These are phyloP conservation scores for Phytophthora litchii DNA, from an alignment of 352 stramenopile species.

Conservation along the genomic window DNA sequence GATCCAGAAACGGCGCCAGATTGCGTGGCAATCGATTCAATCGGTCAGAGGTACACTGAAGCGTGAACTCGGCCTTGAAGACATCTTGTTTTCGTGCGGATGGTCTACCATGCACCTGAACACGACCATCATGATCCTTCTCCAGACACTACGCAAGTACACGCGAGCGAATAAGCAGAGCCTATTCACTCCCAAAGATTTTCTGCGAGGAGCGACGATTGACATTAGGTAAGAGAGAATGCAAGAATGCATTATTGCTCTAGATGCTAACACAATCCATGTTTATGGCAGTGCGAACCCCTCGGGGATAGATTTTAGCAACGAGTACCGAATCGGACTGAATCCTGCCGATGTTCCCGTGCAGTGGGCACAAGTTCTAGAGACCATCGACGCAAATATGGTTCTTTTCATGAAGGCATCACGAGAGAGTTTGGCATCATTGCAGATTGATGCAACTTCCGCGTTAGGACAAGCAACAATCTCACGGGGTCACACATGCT, in stretches of 20 bases:
- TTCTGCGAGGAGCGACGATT: conserved; percentile 41
- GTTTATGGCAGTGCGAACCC: conserved; percentile 34
- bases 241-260: background rate
- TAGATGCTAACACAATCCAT: background rate
- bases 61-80: conserved; percentile 56
- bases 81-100: conserved; percentile 56
- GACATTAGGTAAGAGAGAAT: conserved; percentile 45
- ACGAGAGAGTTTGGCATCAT: conserved; percentile 28
- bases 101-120: conserved; percentile 72
- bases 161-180: conserved; percentile 39
- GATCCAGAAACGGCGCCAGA: conserved; percentile 44
- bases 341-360: conserved; percentile 67
- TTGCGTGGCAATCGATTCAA: conserved; percentile 62
- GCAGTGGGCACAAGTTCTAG: conserved; percentile 69
- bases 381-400: conserved; percentile 56
- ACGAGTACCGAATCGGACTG: conserved; percentile 63
- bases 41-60: conserved; percentile 52
- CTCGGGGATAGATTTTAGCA: conserved; percentile 59
- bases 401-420: conserved; percentile 52
- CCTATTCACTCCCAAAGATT: conserved; percentile 40
- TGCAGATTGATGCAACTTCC: conserved; percentile 44
- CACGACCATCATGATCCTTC: conserved; percentile 59
- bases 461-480: conserved; percentile 44
- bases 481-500: conserved; percentile 52
- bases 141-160: conserved; percentile 64